Evolutionary conservation across 2,329 filamentous ascomycete genomes (phyloP).

Genomic region (Fusarium pseudocircinatum): DNA sequence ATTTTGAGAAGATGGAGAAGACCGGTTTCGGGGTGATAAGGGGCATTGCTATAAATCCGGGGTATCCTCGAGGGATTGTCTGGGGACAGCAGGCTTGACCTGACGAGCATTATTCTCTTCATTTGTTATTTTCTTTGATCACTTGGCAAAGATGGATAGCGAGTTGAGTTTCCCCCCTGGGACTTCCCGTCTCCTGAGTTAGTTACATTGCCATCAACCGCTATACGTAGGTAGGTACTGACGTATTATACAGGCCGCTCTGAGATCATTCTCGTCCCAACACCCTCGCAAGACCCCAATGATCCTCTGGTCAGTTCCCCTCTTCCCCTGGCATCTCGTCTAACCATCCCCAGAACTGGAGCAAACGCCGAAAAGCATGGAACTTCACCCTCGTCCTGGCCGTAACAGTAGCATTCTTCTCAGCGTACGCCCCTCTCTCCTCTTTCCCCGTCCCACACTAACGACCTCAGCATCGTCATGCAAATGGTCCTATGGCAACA

Average conservation of each 20-base stretch:
- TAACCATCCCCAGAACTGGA: constrained; percentile 39
- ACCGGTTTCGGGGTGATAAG: background rate
- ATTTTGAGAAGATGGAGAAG: background rate
- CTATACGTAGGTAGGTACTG: background rate
- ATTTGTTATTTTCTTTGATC: background rate
- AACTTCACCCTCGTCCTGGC: constrained; percentile 39
- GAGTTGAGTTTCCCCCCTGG: constrained; percentile 7
- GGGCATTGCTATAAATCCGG: background rate
- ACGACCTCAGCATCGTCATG: background rate
- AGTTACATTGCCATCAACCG: background rate
- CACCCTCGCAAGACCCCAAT: constrained; percentile 34
- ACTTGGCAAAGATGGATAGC: background rate
- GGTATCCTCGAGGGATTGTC: background rate
- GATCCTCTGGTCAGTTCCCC: constrained; percentile 37
- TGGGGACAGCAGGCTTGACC: accelerated
- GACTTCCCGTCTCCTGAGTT: background rate
- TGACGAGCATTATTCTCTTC: too few species aligned
- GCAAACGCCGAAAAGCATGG: constrained; percentile 32
- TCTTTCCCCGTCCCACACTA: accelerated
- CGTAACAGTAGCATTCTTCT: constrained; percentile 38
- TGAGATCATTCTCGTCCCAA: constrained; percentile 6
- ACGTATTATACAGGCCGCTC: background rate
- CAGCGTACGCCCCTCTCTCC: constrained; percentile 1
- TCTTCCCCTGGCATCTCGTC: accelerated
- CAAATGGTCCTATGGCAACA: constrained; percentile 44